These are phyloP conservation scores for Olyra latifolia DNA, from an alignment of 176 grass and related monocot genomes.

Conservation along the genomic window DNA sequence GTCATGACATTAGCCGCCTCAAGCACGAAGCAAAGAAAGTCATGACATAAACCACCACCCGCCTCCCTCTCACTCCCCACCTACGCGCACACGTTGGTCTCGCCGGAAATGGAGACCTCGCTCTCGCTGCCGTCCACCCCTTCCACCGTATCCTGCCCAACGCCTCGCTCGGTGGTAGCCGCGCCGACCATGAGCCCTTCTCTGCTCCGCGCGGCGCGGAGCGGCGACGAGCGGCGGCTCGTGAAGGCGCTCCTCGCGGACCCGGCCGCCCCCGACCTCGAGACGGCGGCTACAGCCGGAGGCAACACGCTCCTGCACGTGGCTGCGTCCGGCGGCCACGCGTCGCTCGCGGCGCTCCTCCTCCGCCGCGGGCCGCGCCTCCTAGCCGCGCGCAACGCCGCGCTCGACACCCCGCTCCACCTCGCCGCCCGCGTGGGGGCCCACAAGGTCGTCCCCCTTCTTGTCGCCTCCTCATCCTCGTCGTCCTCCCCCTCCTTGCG, in stretches of 20 bases:
- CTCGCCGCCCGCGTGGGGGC: slow-evolving; percentile 43
- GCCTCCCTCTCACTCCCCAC: neutral
- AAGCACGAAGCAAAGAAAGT: neutral
- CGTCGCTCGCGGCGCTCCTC: slow-evolving; percentile 29
- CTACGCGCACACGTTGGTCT: slow-evolving; percentile 31
- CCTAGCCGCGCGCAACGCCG: slow-evolving; percentile 44
- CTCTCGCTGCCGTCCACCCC: slow-evolving; percentile 42
- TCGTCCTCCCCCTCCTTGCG: neutral
- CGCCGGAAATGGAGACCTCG: slow-evolving; percentile 31
- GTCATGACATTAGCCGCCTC: too few species aligned
- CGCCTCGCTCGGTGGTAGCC: neutral
- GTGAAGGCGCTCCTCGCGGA: slow-evolving; percentile 60
- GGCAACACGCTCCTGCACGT: slow-evolving; percentile 56
- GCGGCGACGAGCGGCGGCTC: slow-evolving; percentile 50
- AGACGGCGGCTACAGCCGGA: slow-evolving; percentile 32
- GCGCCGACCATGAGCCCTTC: slow-evolving; percentile 29
- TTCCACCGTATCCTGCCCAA: slow-evolving; percentile 35
- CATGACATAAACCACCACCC: too few species aligned
- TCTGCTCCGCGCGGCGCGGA: slow-evolving; percentile 44
- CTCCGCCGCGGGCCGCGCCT: slow-evolving; percentile 52
- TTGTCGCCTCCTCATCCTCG: slow-evolving; percentile 11
- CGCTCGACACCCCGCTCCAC: slow-evolving; percentile 60
- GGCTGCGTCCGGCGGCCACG: slow-evolving; percentile 23
- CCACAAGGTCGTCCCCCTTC: slow-evolving; percentile 36
- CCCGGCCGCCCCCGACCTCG: slow-evolving; percentile 39